Evolutionary conservation across 164 flowering plant genomes (phyloP).

Genomic region (Vitis rotundifolia): DNA sequence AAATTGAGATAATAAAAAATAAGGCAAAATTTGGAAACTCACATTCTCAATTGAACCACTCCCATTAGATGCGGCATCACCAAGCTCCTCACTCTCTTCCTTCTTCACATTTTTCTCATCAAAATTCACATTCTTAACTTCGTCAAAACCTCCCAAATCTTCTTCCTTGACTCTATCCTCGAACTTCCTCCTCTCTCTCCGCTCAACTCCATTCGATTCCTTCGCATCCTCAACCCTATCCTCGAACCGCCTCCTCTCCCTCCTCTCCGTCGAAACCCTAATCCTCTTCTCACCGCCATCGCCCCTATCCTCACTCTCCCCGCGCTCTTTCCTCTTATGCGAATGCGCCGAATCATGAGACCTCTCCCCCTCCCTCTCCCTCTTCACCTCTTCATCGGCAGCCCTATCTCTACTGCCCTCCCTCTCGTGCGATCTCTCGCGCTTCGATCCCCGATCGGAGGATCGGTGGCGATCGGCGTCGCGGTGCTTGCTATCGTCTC

Average conservation of each 20-base stretch:
- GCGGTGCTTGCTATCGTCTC: background rate
- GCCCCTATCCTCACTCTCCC: slow-evolving; percentile 44
- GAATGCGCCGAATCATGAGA: slow-evolving; percentile 8
- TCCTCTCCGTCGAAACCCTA: slow-evolving; percentile 46
- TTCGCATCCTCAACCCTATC: slow-evolving; percentile 14
- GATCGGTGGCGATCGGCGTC: slow-evolving; percentile 8
- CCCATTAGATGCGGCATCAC: slow-evolving; percentile 16
- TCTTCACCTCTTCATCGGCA: slow-evolving; percentile 24
- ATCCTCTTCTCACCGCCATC: slow-evolving; percentile 43
- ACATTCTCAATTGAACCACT: slow-evolving; percentile 46
- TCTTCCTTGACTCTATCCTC: slow-evolving; percentile 35
- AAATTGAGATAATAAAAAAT: background rate
- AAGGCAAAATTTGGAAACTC: slow-evolving; percentile 28
- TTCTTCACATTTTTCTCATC: slow-evolving; percentile 13
- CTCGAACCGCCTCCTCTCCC: slow-evolving; percentile 37
- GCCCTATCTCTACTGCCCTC: slow-evolving; percentile 15
- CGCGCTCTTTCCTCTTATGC: slow-evolving; percentile 68
- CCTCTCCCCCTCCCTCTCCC: background rate
- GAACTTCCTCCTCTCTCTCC: slow-evolving; percentile 41
- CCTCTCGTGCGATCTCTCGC: slow-evolving; percentile 8
- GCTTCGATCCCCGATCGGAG: slow-evolving; percentile 19
- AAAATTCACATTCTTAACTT: background rate
- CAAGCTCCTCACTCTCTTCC: slow-evolving; percentile 16
- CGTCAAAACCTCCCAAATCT: slow-evolving; percentile 9
- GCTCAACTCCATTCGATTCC: slow-evolving; percentile 9